Percentiles rank a stretch among this genome's conserved stretches.
These are phyloP conservation scores for Sphaerulina vaccinii DNA, from an alignment of 2,329 filamentous ascomycete genomes.

Conservation along the genomic window DNA sequence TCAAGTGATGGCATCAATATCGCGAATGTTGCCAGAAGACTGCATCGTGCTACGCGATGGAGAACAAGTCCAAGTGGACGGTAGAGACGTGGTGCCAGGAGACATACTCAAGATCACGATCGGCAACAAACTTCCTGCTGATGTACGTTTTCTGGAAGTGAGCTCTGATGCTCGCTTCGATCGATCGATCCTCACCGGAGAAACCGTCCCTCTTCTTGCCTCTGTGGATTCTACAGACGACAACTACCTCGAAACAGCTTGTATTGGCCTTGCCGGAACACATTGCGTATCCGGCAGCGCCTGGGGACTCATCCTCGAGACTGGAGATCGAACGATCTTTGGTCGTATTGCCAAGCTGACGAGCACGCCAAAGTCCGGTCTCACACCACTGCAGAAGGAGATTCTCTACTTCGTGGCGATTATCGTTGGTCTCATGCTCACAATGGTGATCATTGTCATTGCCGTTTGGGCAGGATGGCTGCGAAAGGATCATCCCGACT, in stretches of 20 bases:
- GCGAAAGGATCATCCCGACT: constrained; percentile 63
- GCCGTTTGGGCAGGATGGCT: constrained; percentile 64
- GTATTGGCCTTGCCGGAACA: constrained; percentile 76
- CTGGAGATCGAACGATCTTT: constrained; percentile 71
- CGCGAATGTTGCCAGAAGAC: constrained; percentile 73
- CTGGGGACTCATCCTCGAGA: constrained; percentile 67
- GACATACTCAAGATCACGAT: constrained; percentile 67
- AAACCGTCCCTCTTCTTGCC: constrained; percentile 61
- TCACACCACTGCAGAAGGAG: constrained; percentile 71
- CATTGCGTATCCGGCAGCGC: constrained; percentile 70
- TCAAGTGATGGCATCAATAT: constrained; percentile 77
- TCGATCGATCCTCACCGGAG: constrained; percentile 68
- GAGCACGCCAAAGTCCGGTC: constrained; percentile 63
- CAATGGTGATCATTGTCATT: constrained; percentile 62
- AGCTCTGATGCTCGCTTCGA: constrained; percentile 72
- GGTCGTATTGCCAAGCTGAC: constrained; percentile 70
- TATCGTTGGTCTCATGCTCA: constrained; percentile 66
- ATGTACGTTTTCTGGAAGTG: constrained; percentile 67
- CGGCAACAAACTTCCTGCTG: constrained; percentile 72
- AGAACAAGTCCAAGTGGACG: constrained; percentile 38
- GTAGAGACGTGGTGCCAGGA: constrained; percentile 65
- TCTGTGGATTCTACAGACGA: constrained; percentile 65
- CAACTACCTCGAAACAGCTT: constrained; percentile 74
- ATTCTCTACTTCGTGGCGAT: constrained; percentile 70
- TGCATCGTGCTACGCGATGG: constrained; percentile 66